Percentiles rank a stretch among this genome's conserved stretches.
Conservation (phyloP, 2,329 filamentous ascomycete species). For the Microsporum ferrugineum region DNA sequence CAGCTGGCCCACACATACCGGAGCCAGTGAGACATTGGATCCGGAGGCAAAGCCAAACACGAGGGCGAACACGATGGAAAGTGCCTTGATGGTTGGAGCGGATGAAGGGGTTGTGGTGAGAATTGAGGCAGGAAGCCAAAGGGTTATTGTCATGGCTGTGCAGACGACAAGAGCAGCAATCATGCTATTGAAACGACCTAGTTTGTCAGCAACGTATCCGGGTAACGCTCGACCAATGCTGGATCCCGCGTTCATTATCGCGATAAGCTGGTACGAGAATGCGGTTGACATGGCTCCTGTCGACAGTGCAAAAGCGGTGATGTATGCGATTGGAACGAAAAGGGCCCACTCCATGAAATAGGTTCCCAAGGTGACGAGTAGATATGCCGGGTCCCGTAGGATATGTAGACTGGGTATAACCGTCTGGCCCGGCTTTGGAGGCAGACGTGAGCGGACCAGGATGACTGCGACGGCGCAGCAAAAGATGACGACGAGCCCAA, state of each 20-base stretch:
- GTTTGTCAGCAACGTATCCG: slow-evolving; percentile 42
- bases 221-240: slow-evolving; percentile 41
- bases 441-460: slow-evolving; percentile 13
- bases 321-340: not conserved
- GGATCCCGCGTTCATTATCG: not conserved
- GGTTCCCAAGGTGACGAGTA: not conserved
- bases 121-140: slow-evolving; percentile 42
- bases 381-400: not conserved
- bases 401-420: slow-evolving; percentile 2
- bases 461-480: slow-evolving; percentile 5
- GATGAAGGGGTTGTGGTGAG: slow-evolving; percentile 5
- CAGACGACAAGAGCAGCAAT: slow-evolving; percentile 39
- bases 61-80: slow-evolving; percentile 16
- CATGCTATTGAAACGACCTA: slow-evolving; percentile 45
- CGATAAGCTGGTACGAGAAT: slow-evolving; percentile 1
- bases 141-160: slow-evolving; percentile 38
- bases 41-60: slow-evolving; percentile 23
- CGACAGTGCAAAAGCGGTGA: not conserved
- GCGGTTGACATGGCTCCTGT: not conserved
- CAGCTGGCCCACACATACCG: slow-evolving; percentile 24
- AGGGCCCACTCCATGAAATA: slow-evolving; percentile 5
- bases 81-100: slow-evolving; percentile 38
- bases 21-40: slow-evolving; percentile 21
- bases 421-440: slow-evolving; percentile 11
- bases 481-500: slow-evolving; percentile 13